Conservation (phyloP, 2,329 filamentous ascomycete genomes). For the Clarireedia homoeocarpa region DNA sequence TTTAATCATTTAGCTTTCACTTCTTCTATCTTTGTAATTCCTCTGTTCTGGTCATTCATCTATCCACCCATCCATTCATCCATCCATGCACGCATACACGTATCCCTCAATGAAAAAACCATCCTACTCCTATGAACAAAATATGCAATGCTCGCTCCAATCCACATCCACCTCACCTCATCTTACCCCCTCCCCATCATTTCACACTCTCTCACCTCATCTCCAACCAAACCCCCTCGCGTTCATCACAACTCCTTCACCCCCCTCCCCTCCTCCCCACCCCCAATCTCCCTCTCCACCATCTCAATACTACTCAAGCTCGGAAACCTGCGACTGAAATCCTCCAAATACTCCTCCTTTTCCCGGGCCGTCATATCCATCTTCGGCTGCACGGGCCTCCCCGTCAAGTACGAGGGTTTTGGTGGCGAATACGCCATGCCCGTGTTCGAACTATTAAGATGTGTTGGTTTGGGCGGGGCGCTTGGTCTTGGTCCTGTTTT, state of each 20-base stretch:
- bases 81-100: too few species aligned
- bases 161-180: neutral
- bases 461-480: conserved; percentile 54
- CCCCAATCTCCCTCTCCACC: conserved; percentile 27
- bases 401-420: conserved; percentile 33
- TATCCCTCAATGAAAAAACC: too few species aligned
- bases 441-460: conserved; percentile 49
- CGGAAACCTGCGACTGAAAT: conserved; percentile 82
- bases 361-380: conserved; percentile 49
- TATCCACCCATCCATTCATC: neutral
- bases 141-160: too few species aligned
- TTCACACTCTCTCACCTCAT: neutral
- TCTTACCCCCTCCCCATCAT: neutral
- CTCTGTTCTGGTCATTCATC: neutral
- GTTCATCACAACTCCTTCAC: conserved; percentile 1
- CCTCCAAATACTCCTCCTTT: conserved; percentile 55
- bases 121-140: too few species aligned
- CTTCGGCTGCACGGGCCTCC: conserved; percentile 14
- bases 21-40: neutral
- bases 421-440: conserved; percentile 33
- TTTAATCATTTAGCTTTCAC: neutral
- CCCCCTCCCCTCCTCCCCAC: neutral
- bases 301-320: conserved; percentile 76
- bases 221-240: neutral
- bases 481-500: conserved; percentile 34